A percentile compares a stretch with the other conserved stretches of the same genome.
These are phyloP conservation scores for Coffea canephora DNA, from an alignment of 257 asterid species.

Conservation along the genomic window DNA sequence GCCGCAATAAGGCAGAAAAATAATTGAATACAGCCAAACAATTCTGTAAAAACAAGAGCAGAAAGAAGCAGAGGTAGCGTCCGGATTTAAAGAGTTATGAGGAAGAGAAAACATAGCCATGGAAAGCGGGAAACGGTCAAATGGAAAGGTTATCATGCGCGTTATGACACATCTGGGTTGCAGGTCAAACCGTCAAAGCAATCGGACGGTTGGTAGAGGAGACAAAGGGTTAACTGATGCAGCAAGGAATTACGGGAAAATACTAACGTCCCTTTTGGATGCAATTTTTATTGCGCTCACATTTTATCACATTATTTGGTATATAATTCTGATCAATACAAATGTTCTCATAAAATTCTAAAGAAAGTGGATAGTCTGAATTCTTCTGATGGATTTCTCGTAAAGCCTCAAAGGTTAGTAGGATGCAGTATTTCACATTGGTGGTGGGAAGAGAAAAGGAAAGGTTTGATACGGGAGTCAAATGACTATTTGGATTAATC, in stretches of 20 bases:
- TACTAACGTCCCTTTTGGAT: no score
- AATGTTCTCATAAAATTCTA: no score
- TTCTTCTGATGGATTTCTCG: no score
- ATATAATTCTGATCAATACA: no score
- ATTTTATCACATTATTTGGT: no score
- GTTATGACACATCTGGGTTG: not conserved
- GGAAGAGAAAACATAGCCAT: conserved; percentile 12
- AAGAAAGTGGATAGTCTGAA: no score
- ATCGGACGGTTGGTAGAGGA: not conserved
- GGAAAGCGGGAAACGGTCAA: conserved; percentile 5
- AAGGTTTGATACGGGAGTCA: no score
- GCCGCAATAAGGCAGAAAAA: not conserved
- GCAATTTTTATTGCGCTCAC: no score
- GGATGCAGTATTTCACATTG: no score
- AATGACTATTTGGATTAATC: no score
- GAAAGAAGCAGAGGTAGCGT: not conserved
- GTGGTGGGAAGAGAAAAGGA: no score
- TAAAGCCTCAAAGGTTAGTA: no score
- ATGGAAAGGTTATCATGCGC: not conserved
- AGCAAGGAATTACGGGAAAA: not conserved
- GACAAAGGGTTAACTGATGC: not conserved
- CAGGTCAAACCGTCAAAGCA: not conserved
- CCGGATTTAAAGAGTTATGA: not conserved
- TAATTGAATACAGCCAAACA: not conserved
- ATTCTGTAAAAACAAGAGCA: not conserved